Percentiles rank a stretch among this genome's conserved stretches.
phyloP scores from a whole-genome alignment of 1,139 yeast species.

The Taphrina wiesneri region DNA sequence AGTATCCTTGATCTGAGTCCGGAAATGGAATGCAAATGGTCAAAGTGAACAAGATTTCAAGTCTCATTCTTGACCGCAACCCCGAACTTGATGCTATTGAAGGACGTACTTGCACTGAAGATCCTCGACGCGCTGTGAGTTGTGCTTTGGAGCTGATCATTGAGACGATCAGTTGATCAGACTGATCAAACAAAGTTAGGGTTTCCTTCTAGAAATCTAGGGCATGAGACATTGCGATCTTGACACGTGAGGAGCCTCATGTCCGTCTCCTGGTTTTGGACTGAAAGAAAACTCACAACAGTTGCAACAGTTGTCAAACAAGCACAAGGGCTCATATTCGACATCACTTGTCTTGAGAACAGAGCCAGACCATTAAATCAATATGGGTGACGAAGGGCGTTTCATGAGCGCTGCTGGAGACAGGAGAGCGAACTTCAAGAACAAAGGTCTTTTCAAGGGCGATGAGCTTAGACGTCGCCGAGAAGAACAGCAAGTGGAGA shows the following conservation, averaged over 20 bases:
- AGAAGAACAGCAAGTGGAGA: slow-evolving; percentile 94
- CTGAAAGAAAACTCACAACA: slow-evolving; percentile 6
- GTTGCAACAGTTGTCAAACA: neutral
- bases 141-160: neutral
- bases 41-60: too few relatives aligned
- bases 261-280: slow-evolving; percentile 1
- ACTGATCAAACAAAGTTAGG: neutral
- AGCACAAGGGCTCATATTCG: neutral
- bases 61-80: too few relatives aligned
- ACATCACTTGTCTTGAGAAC: neutral
- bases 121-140: neutral
- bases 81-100: neutral
- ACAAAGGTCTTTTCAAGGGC: slow-evolving; percentile 88
- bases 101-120: too few relatives aligned
- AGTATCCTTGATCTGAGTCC: too few relatives aligned
- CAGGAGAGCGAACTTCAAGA: slow-evolving; percentile 94
- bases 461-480: slow-evolving; percentile 98
- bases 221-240: neutral
- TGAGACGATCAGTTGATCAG: neutral
- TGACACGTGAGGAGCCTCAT: slow-evolving; percentile 9
- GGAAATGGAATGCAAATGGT: too few relatives aligned
- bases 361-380: neutral
- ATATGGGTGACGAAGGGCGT: slow-evolving; percentile 25
- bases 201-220: neutral
- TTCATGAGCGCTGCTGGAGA: slow-evolving; percentile 69